A percentile compares a stretch with the other conserved stretches of the same genome.
Conservation (phyloP, 202 grass and related monocot species). For the Elaeis oleifera region DNA sequence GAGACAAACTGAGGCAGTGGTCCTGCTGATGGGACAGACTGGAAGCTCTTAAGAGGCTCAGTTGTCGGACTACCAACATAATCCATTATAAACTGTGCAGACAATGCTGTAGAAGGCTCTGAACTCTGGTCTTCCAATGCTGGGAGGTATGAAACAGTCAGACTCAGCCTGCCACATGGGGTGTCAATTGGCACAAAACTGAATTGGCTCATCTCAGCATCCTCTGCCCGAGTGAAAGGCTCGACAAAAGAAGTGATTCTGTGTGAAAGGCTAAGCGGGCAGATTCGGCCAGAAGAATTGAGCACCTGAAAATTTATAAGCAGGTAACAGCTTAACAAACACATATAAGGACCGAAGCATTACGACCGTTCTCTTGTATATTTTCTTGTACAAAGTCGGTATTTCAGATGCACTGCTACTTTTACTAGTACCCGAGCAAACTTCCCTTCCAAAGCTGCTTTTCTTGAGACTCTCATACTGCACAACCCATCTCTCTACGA, state of each 20-base stretch:
- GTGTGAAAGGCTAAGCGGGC: slow-evolving; percentile 53
- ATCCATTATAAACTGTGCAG: slow-evolving; percentile 59
- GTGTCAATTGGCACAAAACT: slow-evolving; percentile 74
- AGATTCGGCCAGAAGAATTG: slow-evolving; percentile 60
- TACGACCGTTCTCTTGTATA: slow-evolving; percentile 38
- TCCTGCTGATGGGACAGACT: slow-evolving; percentile 42
- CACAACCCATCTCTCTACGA: slow-evolving; percentile 82
- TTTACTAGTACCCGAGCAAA: slow-evolving; percentile 32
- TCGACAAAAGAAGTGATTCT: slow-evolving; percentile 59
- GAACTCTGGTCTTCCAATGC: slow-evolving; percentile 38
- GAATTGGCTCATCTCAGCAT: slow-evolving; percentile 57
- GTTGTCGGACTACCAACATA: slow-evolving; percentile 83
- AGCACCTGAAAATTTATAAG: slow-evolving; percentile 64
- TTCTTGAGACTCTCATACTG: slow-evolving; percentile 52
- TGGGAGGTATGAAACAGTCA: slow-evolving; percentile 67
- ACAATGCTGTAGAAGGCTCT: slow-evolving; percentile 36
- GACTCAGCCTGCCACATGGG: slow-evolving; percentile 44
- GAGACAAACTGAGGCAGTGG: slow-evolving; percentile 26
- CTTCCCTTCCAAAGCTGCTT: slow-evolving; percentile 4
- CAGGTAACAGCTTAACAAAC: slow-evolving; percentile 76
- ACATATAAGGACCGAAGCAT: slow-evolving; percentile 69
- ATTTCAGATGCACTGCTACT: slow-evolving; percentile 32
- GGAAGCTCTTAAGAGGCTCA: slow-evolving; percentile 49
- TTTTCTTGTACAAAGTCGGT: slow-evolving; percentile 36
- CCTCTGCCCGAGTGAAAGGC: slow-evolving; percentile 61